A percentile compares a stretch with the other conserved stretches of the same genome.
These are phyloP conservation scores for Logfia minima DNA, from an alignment of 129 eudicot species.

Conservation along the genomic window DNA sequence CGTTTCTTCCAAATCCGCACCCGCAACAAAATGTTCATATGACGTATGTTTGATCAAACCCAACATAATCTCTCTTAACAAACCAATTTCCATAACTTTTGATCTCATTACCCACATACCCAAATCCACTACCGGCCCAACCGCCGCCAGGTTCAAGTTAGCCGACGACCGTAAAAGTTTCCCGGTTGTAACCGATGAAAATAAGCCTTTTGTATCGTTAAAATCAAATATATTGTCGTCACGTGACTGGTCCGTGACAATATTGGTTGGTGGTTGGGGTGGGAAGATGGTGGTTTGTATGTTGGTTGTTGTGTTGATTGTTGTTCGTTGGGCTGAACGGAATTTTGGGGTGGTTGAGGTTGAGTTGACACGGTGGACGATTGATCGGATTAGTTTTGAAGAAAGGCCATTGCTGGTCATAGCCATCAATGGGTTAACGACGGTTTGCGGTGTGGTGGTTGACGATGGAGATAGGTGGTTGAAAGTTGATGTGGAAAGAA, in stretches of 20 bases:
- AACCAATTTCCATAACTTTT: slow-evolving; percentile 44
- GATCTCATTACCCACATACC: slow-evolving; percentile 85
- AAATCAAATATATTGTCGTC: slow-evolving; percentile 41
- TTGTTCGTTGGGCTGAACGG: slow-evolving; percentile 34
- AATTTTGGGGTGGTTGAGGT: slow-evolving; percentile 33
- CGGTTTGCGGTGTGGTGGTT: slow-evolving; percentile 11
- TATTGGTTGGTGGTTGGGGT: slow-evolving; percentile 14
- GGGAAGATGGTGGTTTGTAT: slow-evolving; percentile 12
- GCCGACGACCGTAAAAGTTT: slow-evolving; percentile 54
- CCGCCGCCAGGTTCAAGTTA: slow-evolving; percentile 53
- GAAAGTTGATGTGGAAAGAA: not conserved
- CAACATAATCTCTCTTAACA: slow-evolving; percentile 40
- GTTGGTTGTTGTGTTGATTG: slow-evolving; percentile 29
- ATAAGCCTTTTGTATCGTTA: slow-evolving; percentile 53
- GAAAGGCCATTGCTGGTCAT: slow-evolving; percentile 45
- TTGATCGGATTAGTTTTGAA: slow-evolving; percentile 25
- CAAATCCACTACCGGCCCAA: slow-evolving; percentile 65
- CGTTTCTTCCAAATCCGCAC: slow-evolving; percentile 55
- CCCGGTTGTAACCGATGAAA: slow-evolving; percentile 53
- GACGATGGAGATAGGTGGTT: slow-evolving; percentile 11
- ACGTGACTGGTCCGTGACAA: slow-evolving; percentile 17
- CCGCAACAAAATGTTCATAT: slow-evolving; percentile 85
- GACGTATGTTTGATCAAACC: slow-evolving; percentile 48
- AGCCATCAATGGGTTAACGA: slow-evolving; percentile 34
- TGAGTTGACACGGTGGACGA: slow-evolving; percentile 30